phyloP scores from a whole-genome alignment of 768 basidiomycete species.

The Hericium rajendrae region DNA sequence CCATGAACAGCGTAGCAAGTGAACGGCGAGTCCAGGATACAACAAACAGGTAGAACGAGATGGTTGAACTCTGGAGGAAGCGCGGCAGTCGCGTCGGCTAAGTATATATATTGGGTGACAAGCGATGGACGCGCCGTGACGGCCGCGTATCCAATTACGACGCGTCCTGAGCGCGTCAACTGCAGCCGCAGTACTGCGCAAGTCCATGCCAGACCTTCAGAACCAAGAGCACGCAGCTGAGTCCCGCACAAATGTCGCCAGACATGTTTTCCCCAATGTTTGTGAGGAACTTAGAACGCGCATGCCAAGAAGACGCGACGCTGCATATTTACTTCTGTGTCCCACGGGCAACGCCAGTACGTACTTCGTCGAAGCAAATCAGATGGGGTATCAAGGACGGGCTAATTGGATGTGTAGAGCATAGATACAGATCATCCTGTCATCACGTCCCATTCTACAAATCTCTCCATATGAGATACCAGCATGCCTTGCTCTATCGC shows the following conservation, averaged over 20 bases:
- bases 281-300: not conserved
- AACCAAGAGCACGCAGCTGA: too few species aligned
- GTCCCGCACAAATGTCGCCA: too few species aligned
- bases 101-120: too few species aligned
- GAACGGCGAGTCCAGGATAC: not conserved
- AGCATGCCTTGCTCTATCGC: not conserved
- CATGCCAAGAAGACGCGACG: not conserved
- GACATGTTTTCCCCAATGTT: too few species aligned
- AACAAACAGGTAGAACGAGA: not conserved
- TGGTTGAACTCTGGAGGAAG: not conserved
- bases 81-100: not conserved
- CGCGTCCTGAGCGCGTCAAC: not conserved
- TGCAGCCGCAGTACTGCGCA: too few species aligned
- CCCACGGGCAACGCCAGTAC: not conserved
- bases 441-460: not conserved
- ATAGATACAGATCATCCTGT: not conserved
- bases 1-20: not conserved
- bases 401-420: slow-evolving; percentile 6
- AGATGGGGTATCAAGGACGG: not conserved
- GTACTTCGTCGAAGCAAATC: not conserved
- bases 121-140: not conserved
- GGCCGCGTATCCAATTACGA: not conserved
- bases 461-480: not conserved
- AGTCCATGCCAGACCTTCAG: too few species aligned
- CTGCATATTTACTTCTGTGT: not conserved